Percentiles rank a stretch among this genome's conserved stretches.
Conservation (phyloP, 2,329 filamentous ascomycete species). For the Pseudocercospora macadamiae region DNA sequence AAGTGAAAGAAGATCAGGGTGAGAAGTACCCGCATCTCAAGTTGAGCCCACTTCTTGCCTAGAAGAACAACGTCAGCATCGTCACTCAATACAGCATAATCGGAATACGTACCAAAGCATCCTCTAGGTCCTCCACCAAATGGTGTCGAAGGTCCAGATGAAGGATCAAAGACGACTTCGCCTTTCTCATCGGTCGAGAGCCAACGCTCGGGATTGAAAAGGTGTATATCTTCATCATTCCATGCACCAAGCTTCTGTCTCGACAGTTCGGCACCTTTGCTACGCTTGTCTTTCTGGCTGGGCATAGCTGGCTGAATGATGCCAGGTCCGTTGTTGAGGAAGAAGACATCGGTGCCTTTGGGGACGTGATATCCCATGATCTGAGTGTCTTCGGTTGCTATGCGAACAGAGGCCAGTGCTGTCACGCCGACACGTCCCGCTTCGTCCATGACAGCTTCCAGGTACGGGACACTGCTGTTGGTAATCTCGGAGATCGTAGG, state of each 20-base stretch:
- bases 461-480: constrained; percentile 16
- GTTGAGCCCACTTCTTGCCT: constrained; percentile 6
- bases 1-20: constrained; percentile 27
- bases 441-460: constrained; percentile 17
- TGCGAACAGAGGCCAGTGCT: constrained; percentile 26
- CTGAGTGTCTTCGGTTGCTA: constrained; percentile 28
- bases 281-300: background rate
- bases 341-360: constrained; percentile 2
- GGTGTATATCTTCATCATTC: constrained; percentile 4
- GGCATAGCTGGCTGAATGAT: background rate
- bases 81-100: background rate
- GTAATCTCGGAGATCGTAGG: constrained; percentile 4
- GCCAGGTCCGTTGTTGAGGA: background rate
- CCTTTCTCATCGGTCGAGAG: background rate
- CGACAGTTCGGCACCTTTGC: background rate
- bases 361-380: constrained; percentile 4
- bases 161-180: background rate
- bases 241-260: constrained; percentile 1
- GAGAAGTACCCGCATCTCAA: constrained; percentile 9
- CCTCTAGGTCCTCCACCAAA: constrained; percentile 10
- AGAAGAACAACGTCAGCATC: background rate
- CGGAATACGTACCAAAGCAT: background rate
- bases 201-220: constrained; percentile 8
- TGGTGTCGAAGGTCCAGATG: background rate
- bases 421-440: constrained; percentile 30